Conservation (phyloP, 345 rosid species). For the Murraya paniculata region DNA sequence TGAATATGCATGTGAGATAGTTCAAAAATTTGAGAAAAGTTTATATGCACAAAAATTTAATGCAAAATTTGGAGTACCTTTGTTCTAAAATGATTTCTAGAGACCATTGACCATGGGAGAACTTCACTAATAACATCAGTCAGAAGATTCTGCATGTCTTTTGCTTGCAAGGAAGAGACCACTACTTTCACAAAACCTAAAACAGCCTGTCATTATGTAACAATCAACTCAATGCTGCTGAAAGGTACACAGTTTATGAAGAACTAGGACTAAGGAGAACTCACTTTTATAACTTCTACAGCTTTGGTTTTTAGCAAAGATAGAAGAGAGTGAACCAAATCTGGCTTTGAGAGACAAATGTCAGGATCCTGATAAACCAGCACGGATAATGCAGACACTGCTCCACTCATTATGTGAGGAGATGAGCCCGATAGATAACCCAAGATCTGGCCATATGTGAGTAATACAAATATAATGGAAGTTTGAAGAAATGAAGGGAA, state of each 20-base stretch:
- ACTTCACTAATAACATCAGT: slow-evolving; percentile 51
- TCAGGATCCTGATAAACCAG: slow-evolving; percentile 66
- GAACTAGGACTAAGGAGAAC: slow-evolving; percentile 6
- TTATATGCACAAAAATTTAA: neutral
- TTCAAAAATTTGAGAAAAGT: neutral
- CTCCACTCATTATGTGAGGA: slow-evolving; percentile 92
- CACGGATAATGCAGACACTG: slow-evolving; percentile 84
- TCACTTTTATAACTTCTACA: slow-evolving; percentile 77
- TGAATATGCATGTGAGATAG: neutral
- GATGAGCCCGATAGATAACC: slow-evolving; percentile 92
- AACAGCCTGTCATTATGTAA: slow-evolving; percentile 56
- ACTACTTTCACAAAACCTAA: slow-evolving; percentile 87
- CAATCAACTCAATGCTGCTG: neutral
- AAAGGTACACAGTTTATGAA: neutral
- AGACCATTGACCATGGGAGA: slow-evolving; percentile 79
- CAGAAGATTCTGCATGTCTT: slow-evolving; percentile 64
- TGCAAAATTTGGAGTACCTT: slow-evolving; percentile 46
- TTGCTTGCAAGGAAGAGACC: slow-evolving; percentile 61
- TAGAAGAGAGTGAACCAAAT: slow-evolving; percentile 67
- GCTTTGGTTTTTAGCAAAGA: slow-evolving; percentile 83
- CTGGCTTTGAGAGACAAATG: slow-evolving; percentile 54
- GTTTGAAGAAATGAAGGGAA: too few relatives aligned
- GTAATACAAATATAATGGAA: too few relatives aligned
- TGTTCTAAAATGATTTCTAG: slow-evolving; percentile 82
- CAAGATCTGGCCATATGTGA: slow-evolving; percentile 53